Conservation (phyloP, 805 yeast genomes). For the Debaryomyces castellii region DNA sequence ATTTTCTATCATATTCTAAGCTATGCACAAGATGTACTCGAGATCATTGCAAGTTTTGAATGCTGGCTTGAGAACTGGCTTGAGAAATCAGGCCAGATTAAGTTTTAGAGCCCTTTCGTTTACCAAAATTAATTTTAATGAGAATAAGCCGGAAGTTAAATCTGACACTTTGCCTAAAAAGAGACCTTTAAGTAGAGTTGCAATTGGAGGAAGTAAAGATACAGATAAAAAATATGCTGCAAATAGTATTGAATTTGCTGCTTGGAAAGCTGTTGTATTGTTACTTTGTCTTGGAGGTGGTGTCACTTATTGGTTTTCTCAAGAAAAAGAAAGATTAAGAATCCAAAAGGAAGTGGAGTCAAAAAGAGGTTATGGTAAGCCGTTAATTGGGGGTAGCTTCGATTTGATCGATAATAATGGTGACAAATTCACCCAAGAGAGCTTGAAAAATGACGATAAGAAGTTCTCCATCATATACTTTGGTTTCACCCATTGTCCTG, state of each 20-base stretch:
- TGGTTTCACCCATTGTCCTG: conserved; percentile 98
- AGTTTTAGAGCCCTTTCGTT: background rate
- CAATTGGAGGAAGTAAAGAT: conserved; percentile 60
- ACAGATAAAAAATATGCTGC: conserved; percentile 34
- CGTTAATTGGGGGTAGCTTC: conserved; percentile 91
- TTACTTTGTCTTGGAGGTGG: conserved; percentile 71
- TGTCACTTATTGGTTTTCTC: conserved; percentile 66
- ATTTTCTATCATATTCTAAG: background rate
- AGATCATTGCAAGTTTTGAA: background rate
- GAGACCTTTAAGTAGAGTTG: conserved; percentile 78
- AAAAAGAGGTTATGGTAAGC: conserved; percentile 87
- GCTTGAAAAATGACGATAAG: conserved; percentile 57
- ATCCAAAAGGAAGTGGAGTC: conserved; percentile 78
- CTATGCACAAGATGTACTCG: background rate
- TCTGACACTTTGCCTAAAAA: conserved; percentile 12
- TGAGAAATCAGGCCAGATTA: background rate
- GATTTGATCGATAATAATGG: conserved; percentile 69
- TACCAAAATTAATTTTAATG: conserved; percentile 2
- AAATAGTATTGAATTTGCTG: conserved; percentile 64
- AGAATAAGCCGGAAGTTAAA: background rate
- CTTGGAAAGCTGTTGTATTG: conserved; percentile 80
- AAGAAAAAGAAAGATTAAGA: conserved; percentile 74
- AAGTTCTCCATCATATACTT: conserved; percentile 86
- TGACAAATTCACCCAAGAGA: conserved; percentile 69
- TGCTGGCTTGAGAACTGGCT: background rate